Evolutionary conservation across 495 filamentous ascomycete species (phyloP), one percentile per base, ranked within the genome.

Genomic region (Daldinia grandis): DNA sequence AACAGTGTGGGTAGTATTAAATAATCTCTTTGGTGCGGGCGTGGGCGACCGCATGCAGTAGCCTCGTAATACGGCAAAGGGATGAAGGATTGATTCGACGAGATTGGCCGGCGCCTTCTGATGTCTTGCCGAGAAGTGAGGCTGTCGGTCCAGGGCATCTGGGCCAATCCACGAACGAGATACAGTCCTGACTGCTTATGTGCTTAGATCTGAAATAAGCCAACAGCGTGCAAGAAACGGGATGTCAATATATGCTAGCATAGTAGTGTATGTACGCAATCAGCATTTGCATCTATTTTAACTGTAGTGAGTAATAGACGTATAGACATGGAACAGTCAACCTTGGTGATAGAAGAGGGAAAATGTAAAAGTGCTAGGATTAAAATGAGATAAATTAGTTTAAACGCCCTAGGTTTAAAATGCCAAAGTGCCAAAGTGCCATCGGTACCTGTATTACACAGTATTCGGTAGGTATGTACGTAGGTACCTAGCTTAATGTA

Each of bases 101-200:
- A 66, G 65, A 73, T 73, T 73, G 65, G 70, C 27, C 42, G 70
- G 65, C 65, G 70, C 31, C 70, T 68, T 58, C 33, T 72, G 73
- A 64, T 71, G 74, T 76, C 71, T 74, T 72, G 73, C 73, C 68
- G 71, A 66, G 68, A 75, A 76, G 69, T 77, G 75, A 77, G 75
- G 75, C 75, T 77, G 75, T 74, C 71, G 31, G 38, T 60, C 71
- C 75, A 72, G 68, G 75, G 69, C 63, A 58, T 65, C 53, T 64
- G 50, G 58, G 25, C 70, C 70, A 73, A 73, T 62, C 70, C 65
- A 59, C 58, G 69, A 61, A 35, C 60, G 47, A 62, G 58, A 66
- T 31, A 42, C 51, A 14, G 56, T 40, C 58, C 49, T 53, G 49
- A 53, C 49, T 53, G 49, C 49, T 53, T 53, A 54, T 56, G 42